A percentile compares a stretch with the other conserved stretches of the same genome.
Conservation (phyloP, 2,329 filamentous ascomycete species). For the Colletotrichum sp. region DNA sequence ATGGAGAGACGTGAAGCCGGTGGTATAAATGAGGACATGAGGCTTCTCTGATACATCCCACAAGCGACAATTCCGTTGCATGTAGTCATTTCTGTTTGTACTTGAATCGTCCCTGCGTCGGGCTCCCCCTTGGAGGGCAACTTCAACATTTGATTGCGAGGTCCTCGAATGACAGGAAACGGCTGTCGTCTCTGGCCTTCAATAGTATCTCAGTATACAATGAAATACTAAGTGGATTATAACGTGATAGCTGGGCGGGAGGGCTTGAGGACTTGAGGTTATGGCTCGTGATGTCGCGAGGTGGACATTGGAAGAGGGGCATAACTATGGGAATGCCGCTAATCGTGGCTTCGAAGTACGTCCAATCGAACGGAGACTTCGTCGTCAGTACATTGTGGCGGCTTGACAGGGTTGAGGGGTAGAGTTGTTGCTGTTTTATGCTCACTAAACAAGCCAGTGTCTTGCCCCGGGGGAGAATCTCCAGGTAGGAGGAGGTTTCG, state of each 20-base stretch:
- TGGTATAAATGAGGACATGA: rapidly evolving
- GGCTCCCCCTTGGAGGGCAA: background rate
- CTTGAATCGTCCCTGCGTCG: background rate
- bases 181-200: background rate
- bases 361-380: background rate
- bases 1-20: too few species aligned
- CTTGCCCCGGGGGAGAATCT: background rate
- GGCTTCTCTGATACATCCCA: background rate
- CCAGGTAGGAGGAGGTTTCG: rapidly evolving
- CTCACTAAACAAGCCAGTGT: background rate
- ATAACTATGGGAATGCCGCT: too few species aligned
- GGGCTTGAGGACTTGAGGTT: background rate
- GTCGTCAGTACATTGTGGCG: background rate
- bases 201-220: background rate
- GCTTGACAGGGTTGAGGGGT: rapidly evolving
- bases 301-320: too few species aligned
- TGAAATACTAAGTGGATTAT: too few species aligned
- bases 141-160: background rate
- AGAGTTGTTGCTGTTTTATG: rapidly evolving
- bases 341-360: background rate
- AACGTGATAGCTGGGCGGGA: rapidly evolving
- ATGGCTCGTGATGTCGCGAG: too few species aligned
- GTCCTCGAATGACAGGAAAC: too few species aligned
- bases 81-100: rapidly evolving
- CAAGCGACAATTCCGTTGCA: background rate